Evolutionary conservation across 106 monocot genomes (phyloP), one percentile per base, ranked within the genome.

Genomic region (Acanthochlamys bracteata): DNA sequence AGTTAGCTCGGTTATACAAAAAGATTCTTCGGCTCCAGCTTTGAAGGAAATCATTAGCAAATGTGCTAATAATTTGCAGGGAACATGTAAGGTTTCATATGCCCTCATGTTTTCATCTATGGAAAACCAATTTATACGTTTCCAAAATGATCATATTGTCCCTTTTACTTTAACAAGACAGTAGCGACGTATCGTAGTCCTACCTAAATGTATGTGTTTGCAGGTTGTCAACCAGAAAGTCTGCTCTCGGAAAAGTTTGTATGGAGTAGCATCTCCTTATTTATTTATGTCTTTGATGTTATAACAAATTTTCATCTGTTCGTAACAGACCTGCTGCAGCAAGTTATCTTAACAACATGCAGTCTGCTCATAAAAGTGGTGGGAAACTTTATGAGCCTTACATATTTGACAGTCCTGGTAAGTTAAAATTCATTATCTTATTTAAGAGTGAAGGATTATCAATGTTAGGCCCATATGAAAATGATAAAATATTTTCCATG

Each of bases 51-150:
- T 66, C 45, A 65, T 59, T 39, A 12, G 54, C 54, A 58, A 7
- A 57, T 63, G 47, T 62, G n/a, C 64, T 42, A 56, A 21, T 55
- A 39, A 73, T 61, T 41, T 39, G 43, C 63, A 53, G 27, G 33
- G 65, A 78, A 23, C 71, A 64, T 19, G 74, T 78, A 78, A 75
- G 75, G 25, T 15, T 13, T 10, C 6, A 4, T 14, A 60, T 60
- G 16, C 39, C 39, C 25, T 54, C 19, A 16, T 54, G 10, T 54
- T 10, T 54, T 54, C n/a, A 16, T 54, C 53, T 45, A 7, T 45
- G 7, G 43, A 45, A 45, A 9, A 13, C 43, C 43, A 9, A n/a
- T n/a, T n/a, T n/a, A n/a, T n/a, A n/a, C n/a, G n/a, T n/a, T n/a
- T n/a, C n/a, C n/a, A n/a, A n/a, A n/a, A n/a, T n/a, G n/a, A n/a